phyloP scores from a whole-genome alignment of 2,329 filamentous ascomycete species.

The Fusarium sp. region DNA sequence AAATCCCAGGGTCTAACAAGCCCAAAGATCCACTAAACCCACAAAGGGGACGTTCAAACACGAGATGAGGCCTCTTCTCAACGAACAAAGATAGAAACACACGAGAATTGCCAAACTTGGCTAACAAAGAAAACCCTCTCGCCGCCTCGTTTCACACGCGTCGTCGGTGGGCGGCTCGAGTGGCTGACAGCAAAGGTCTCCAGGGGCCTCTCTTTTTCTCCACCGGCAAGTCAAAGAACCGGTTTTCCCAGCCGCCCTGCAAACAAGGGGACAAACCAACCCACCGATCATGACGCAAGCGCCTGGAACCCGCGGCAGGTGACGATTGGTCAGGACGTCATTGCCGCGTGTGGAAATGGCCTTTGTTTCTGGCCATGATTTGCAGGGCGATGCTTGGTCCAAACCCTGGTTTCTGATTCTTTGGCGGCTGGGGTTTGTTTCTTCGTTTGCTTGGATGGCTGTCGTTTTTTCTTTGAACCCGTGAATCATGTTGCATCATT shows the following conservation, averaged over 20 bases:
- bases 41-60: slow-evolving; percentile 8
- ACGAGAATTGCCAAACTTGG: not conserved
- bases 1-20: slow-evolving; percentile 30
- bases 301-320: slow-evolving; percentile 19
- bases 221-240: slow-evolving; percentile 18
- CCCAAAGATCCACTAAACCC: not conserved
- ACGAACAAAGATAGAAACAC: slow-evolving; percentile 29
- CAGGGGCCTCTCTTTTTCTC: slow-evolving; percentile 10
- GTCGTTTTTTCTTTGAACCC: not conserved
- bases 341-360: not conserved
- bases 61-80: slow-evolving; percentile 35
- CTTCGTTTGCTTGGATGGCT: not conserved
- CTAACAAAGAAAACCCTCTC: not conserved
- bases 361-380: slow-evolving; percentile 40
- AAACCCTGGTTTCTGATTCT: slow-evolving; percentile 27
- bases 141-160: slow-evolving; percentile 31
- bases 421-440: slow-evolving; percentile 11
- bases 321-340: slow-evolving; percentile 2
- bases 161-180: slow-evolving; percentile 20
- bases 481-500: slow-evolving; percentile 38
- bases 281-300: slow-evolving; percentile 36
- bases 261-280: not conserved
- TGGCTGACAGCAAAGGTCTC: slow-evolving; percentile 24
- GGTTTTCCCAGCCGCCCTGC: slow-evolving; percentile 32
- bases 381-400: slow-evolving; percentile 33